A percentile compares a stretch with the other conserved stretches of the same genome.
Evolutionary conservation across 768 basidiomycete species (phyloP).

Genomic region (Wakefieldia striispora): DNA sequence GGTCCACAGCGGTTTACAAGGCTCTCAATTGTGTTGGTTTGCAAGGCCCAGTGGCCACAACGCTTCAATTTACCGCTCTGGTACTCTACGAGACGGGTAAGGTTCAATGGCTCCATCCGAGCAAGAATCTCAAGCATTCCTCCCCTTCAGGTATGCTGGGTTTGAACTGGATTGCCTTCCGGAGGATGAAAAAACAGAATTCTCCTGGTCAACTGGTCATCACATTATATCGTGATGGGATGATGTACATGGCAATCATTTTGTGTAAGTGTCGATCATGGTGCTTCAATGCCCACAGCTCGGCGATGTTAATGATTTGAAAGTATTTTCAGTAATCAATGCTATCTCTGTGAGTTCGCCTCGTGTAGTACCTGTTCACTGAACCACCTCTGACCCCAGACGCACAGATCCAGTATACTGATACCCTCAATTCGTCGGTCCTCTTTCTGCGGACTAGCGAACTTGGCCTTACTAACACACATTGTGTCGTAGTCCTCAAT

Average conservation of each 20-base stretch:
- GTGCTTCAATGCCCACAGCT: background rate
- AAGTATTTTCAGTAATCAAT: conserved; percentile 19
- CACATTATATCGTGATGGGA: conserved; percentile 17
- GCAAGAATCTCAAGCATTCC: background rate
- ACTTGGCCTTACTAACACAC: background rate
- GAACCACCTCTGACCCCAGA: background rate
- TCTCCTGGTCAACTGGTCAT: conserved; percentile 7
- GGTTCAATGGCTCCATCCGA: background rate
- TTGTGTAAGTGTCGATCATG: conserved; percentile 3
- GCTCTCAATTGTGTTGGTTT: conserved; percentile 11
- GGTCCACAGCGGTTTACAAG: conserved; percentile 9
- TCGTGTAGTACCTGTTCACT: background rate
- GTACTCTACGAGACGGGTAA: conserved; percentile 18
- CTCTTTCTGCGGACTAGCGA: background rate
- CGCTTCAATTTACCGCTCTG: conserved; percentile 8
- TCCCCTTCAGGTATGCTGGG: conserved; percentile 12
- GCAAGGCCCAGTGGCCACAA: conserved; percentile 3
- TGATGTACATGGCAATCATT: conserved; percentile 19
- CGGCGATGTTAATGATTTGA: background rate
- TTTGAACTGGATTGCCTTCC: conserved; percentile 17
- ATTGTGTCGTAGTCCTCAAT: conserved; percentile 12
- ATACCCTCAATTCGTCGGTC: conserved; percentile 18
- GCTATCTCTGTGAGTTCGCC: conserved; percentile 10
- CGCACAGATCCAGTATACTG: conserved; percentile 12
- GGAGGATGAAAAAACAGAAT: conserved; percentile 11